Evolutionary conservation across 345 rosid species (phyloP).

Genomic region (Turnera subulata): DNA sequence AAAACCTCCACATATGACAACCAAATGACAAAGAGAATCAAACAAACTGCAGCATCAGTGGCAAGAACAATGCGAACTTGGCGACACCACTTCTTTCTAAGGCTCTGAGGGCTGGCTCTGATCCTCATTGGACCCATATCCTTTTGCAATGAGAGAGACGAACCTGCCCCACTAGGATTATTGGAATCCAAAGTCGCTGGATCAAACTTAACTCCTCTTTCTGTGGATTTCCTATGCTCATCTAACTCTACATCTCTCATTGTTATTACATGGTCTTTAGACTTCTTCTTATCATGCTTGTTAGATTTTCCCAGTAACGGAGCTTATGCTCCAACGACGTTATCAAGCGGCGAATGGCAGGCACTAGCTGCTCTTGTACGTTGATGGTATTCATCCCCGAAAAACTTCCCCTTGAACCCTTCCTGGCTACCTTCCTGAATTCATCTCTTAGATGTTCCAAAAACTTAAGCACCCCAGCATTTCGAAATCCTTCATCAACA

Average conservation of each 20-base stretch:
- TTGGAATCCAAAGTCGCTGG: constrained; percentile 30
- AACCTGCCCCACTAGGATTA: constrained; percentile 36
- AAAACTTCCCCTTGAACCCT: constrained; percentile 56
- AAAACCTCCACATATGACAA: constrained; percentile 54
- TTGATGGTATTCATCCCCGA: constrained; percentile 49
- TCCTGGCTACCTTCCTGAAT: constrained; percentile 53
- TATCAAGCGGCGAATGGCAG: constrained; percentile 56
- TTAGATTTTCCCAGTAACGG: constrained; percentile 61
- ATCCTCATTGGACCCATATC: constrained; percentile 61
- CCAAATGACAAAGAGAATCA: constrained; percentile 62
- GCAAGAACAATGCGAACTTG: constrained; percentile 71
- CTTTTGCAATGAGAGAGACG: constrained; percentile 46
- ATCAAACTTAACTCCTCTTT: constrained; percentile 44
- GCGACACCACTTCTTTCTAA: constrained; percentile 67
- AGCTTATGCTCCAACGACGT: constrained; percentile 60
- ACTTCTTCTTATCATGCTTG: constrained; percentile 68
- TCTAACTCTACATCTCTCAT: constrained; percentile 64
- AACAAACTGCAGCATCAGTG: constrained; percentile 68
- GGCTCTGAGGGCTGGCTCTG: constrained; percentile 49
- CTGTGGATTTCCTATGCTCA: constrained; percentile 53
- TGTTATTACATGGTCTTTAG: constrained; percentile 55
- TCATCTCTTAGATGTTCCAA: constrained; percentile 68
- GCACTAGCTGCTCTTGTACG: constrained; percentile 63
- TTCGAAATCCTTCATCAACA: constrained; percentile 55
- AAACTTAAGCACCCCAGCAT: constrained; percentile 47